These are phyloP conservation scores for Phytopythium delawarense DNA, from an alignment of 352 stramenopile species.

Conservation along the genomic window DNA sequence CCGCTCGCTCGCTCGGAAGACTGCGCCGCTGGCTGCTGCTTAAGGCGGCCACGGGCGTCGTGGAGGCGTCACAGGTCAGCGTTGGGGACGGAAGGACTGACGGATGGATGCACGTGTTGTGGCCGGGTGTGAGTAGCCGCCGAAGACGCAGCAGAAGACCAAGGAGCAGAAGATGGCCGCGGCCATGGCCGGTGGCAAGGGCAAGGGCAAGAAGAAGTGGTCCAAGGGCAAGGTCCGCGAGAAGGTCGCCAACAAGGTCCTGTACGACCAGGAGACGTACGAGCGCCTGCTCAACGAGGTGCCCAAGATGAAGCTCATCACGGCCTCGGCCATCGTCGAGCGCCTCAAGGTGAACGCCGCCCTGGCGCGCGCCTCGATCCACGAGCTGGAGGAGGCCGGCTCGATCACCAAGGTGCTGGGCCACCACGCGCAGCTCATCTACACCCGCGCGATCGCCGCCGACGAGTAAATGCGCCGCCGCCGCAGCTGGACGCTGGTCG, in stretches of 20 bases:
- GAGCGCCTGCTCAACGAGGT: conserved; percentile 97
- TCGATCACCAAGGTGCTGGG: conserved; percentile 94
- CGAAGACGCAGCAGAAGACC: conserved; percentile 99
- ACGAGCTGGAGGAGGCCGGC: conserved; percentile 94
- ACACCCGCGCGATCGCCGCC: conserved; percentile 92
- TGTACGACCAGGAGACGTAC: conserved; percentile 99
- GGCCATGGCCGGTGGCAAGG: conserved; percentile 96
- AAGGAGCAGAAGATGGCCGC: conserved; percentile 99
- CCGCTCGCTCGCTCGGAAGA: conserved; percentile 5
- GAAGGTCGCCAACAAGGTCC: conserved; percentile 99
- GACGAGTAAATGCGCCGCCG: conserved; percentile 51
- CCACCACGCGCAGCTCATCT: conserved; percentile 98
- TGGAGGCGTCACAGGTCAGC: neutral
- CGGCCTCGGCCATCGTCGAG: conserved; percentile 97
- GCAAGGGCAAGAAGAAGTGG: conserved; percentile 99
- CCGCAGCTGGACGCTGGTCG: conserved; percentile 1
- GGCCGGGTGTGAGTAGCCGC: conserved; percentile 59
- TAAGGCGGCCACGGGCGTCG: neutral
- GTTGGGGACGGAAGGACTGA: conserved; percentile 7
- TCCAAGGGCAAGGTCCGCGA: conserved; percentile 99
- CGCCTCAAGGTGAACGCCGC: conserved; percentile 99
- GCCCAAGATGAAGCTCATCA: conserved; percentile 99
- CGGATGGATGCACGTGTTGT: neutral
- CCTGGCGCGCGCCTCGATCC: conserved; percentile 96
- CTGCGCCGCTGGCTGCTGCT: neutral